Evolutionary conservation across 805 yeast species (phyloP), one percentile per base, ranked within the genome.

Genomic region (Ogataea parapolymorpha): DNA sequence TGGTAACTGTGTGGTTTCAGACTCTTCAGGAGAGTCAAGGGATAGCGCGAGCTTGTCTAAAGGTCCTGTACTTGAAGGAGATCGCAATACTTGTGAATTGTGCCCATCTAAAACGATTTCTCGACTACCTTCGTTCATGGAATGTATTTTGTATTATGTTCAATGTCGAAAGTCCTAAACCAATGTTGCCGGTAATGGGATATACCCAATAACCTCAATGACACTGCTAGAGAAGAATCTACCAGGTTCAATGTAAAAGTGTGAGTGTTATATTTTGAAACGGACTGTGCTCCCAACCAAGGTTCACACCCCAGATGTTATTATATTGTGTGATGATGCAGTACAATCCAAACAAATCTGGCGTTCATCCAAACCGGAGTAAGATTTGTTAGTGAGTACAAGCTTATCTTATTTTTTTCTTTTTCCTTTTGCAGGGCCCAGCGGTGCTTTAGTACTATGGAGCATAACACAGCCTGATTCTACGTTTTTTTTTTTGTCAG

Each of bases 321-420:
- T 27, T 27, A 14, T 13, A 18, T 24, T 25, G n/a, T 13, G 29
- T 12, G 7, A 12, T n/a, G 14, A 25, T 25, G 7, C 13, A 11
- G 14, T 25, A 25, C 14, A 25, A 9, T 25, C 13, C 14, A 12
- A n/a, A n/a, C 27, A 25, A 25, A n/a, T 25, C 13, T n/a, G 14
- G 7, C 14, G 27, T 25, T 25, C 27, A 25, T 25, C 27, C 27
- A 25, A 25, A 25, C 12, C 20, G 15, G 2, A 4, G n/a, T 22
- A 9, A 16, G 14, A 14, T 12, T 20, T 20, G 13, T 8, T 14
- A 11, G 13, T 16, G 14, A 14, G 34, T n/a, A 31, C 14, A 31
- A 32, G n/a, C 42, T 39, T 39, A 39, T 39, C 37, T 39, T 23
- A 29, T 12, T 32, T 38, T 32, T 38, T 39, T 23, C 22, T 27